Evolutionary conservation across 2,329 filamentous ascomycete genomes (phyloP), one percentile per base, ranked within the genome.

Genomic region (Penicillium verrucosum): DNA sequence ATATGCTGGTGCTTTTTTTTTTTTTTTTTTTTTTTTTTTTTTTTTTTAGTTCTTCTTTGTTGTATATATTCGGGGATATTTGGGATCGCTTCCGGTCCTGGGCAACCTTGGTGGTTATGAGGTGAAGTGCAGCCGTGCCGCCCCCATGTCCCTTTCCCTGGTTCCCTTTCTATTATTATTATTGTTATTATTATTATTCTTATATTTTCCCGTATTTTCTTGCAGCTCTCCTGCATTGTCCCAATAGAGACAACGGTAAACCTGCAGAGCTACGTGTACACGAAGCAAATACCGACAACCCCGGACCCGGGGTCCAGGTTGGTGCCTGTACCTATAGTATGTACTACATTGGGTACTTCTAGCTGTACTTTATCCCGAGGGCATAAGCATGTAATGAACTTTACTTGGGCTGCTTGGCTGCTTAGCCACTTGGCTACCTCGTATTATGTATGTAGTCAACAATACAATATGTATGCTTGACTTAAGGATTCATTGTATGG

Each of bases 401-500:
- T 46, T 41, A 29, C 40, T 23, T 2, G 14, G 21, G 30, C 14
- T 16, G 4, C 45, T 48, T 48, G 14, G 45, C 21, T 18, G 16
- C 21, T 51, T 32, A 14, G 49, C 21, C 4, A 25, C 49, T 51
- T 42, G 38, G 18, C 29, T 34, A 18, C 23, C 25, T 29, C 21
- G 21, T 49, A 34, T 48, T 48, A 49, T 47, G 16, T 42, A 42
- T 47, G 16, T 42, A 42, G 30, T 10, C 36, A 29, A 52, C 36
- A 29, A 52, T 11, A 18, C 18, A 18, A 18, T 18, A 18, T 18
- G 18, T 18, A 32, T 30, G 34, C n/a, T n/a, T 27, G 25, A 51
- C 45, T 50, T 50, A 12, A 37, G n/a, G 27, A n/a, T 42, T 43
- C 52, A 43, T 54, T 50, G 52, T 50, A 51, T 41, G 25, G 44